Evolutionary conservation across 345 rosid genomes (phyloP).

Genomic region (Alliaria petiolata): DNA sequence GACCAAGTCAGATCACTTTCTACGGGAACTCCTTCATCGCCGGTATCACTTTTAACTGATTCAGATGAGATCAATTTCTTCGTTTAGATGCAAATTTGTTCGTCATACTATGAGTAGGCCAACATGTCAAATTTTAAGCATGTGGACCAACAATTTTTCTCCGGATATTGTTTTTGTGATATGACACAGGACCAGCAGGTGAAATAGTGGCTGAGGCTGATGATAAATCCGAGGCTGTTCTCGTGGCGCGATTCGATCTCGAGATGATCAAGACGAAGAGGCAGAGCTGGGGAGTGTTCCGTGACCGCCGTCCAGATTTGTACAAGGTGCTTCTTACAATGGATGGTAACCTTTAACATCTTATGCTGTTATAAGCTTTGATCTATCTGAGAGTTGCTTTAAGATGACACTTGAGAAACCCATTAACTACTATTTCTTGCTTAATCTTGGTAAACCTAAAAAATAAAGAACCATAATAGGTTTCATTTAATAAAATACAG

Average conservation of each 20-base stretch:
- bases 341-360: slow-evolving; percentile 51
- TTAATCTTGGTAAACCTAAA: neutral
- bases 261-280: slow-evolving; percentile 67
- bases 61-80: neutral
- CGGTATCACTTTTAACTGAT: slow-evolving; percentile 36
- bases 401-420: neutral
- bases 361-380: neutral
- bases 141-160: neutral
- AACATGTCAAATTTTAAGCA: neutral
- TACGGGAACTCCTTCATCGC: slow-evolving; percentile 87
- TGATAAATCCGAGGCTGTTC: slow-evolving; percentile 74
- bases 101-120: neutral
- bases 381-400: neutral
- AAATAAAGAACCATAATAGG: neutral
- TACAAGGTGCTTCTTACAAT: slow-evolving; percentile 87
- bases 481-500: neutral
- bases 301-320: slow-evolving; percentile 82
- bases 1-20: slow-evolving; percentile 73
- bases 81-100: neutral
- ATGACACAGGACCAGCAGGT: slow-evolving; percentile 78
- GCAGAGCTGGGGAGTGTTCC: slow-evolving; percentile 87
- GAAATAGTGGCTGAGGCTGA: slow-evolving; percentile 69
- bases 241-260: slow-evolving; percentile 77
- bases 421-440: neutral
- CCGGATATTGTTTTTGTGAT: neutral